Evolutionary conservation across 2,329 filamentous ascomycete species (phyloP).

Genomic region (Coniochaeta sp.): DNA sequence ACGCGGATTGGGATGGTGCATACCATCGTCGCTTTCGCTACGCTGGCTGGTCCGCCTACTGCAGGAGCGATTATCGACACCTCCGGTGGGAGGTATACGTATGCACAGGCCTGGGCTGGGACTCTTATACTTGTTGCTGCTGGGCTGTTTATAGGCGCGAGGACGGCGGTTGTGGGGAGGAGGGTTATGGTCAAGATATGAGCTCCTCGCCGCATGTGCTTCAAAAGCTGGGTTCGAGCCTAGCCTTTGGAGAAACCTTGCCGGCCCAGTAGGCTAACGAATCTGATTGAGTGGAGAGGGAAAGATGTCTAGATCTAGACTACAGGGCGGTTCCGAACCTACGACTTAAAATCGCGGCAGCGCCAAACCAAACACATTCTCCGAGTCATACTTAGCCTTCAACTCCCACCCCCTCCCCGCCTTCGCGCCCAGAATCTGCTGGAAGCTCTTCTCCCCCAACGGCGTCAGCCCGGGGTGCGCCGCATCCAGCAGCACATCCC

Average conservation of each 20-base stretch:
- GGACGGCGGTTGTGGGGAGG: background rate
- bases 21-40: conserved; percentile 27
- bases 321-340: no score
- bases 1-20: conserved; percentile 34
- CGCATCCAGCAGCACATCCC: background rate
- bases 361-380: background rate
- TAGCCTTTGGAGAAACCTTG: no score
- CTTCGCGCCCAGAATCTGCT: background rate
- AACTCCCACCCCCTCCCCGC: background rate
- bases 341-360: background rate
- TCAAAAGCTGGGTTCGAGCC: no score
- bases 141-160: conserved; percentile 21
- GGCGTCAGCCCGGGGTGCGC: background rate
- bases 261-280: no score
- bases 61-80: conserved; percentile 37
- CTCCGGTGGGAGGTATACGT: conserved; percentile 29
- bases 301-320: no score
- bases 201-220: no score
- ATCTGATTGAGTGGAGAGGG: no score
- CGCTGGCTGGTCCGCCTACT: conserved; percentile 12
- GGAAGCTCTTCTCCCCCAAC: background rate
- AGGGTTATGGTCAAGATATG: background rate
- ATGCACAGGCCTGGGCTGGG: conserved; percentile 41
- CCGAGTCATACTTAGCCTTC: background rate
- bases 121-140: conserved; percentile 28